These are phyloP conservation scores for Eleusine indica DNA, from an alignment of 176 grass and related monocot species.

Conservation along the genomic window DNA sequence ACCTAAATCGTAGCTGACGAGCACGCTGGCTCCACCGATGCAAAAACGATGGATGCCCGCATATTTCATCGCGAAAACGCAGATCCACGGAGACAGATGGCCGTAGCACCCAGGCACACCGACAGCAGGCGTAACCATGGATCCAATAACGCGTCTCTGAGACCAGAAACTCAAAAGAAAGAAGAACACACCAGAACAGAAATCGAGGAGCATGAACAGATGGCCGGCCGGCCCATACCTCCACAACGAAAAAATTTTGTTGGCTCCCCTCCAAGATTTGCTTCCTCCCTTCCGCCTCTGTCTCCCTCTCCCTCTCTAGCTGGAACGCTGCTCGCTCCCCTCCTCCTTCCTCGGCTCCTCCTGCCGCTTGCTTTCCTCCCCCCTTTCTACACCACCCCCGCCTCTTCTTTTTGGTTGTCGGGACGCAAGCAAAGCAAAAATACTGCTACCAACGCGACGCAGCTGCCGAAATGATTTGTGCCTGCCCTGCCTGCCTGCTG, in stretches of 20 bases:
- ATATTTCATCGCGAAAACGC: background rate
- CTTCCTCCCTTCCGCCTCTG: too few species aligned
- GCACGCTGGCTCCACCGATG: background rate
- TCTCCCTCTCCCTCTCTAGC: background rate
- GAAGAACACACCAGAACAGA: background rate
- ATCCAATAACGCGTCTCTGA: background rate
- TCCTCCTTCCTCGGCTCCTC: background rate
- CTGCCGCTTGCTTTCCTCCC: background rate
- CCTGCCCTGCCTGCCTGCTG: conserved; percentile 27
- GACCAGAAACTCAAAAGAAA: background rate
- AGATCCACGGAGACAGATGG: conserved; percentile 21
- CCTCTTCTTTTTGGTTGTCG: conserved; percentile 47
- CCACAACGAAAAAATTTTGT: background rate
- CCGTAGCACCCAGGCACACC: background rate
- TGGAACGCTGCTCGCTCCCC: background rate
- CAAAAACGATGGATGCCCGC: background rate
- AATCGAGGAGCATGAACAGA: conserved; percentile 21
- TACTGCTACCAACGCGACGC: conserved; percentile 30
- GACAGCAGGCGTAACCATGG: background rate
- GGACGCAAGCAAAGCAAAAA: conserved; percentile 36
- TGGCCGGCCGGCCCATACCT: conserved; percentile 27
- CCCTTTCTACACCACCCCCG: conserved; percentile 9
- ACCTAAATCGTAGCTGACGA: background rate
- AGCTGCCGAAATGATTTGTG: conserved; percentile 61
- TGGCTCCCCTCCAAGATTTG: conserved; percentile 11